phyloP scores from a whole-genome alignment of 495 filamentous ascomycete species.

The Aspergillus asperescens region DNA sequence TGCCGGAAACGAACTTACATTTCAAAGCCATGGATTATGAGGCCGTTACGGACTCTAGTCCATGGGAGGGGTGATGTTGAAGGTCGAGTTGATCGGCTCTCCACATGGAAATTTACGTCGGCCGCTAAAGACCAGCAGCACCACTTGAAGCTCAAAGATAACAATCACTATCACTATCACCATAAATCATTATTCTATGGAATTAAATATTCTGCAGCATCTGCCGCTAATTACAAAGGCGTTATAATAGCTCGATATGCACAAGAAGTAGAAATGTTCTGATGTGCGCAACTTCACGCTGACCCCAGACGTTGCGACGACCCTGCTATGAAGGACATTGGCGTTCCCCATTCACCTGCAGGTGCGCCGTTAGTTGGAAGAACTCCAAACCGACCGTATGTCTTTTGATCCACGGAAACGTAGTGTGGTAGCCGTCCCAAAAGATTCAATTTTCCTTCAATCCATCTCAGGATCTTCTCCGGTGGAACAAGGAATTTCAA shows the following conservation, averaged over 20 bases:
- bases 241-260: slow-evolving; percentile 27
- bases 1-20: slow-evolving; percentile 27
- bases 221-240: slow-evolving; percentile 13
- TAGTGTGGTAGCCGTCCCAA: slow-evolving; percentile 79
- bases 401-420: slow-evolving; percentile 90
- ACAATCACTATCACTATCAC: background rate
- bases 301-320: slow-evolving; percentile 59
- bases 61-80: slow-evolving; percentile 11
- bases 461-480: slow-evolving; percentile 72
- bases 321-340: slow-evolving; percentile 52
- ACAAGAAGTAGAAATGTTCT: slow-evolving; percentile 28
- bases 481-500: slow-evolving; percentile 79
- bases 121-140: slow-evolving; percentile 25
- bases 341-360: slow-evolving; percentile 40
- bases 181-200: slow-evolving; percentile 12
- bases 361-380: slow-evolving; percentile 54
- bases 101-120: slow-evolving; percentile 24
- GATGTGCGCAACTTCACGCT: slow-evolving; percentile 30
- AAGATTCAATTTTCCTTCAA: slow-evolving; percentile 80
- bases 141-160: slow-evolving; percentile 3
- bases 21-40: slow-evolving; percentile 36
- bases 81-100: slow-evolving; percentile 1
- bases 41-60: slow-evolving; percentile 22
- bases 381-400: slow-evolving; percentile 89
- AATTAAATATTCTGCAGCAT: slow-evolving; percentile 13